phyloP scores from a whole-genome alignment of 1,284 basidiomycete genomes.

The Leccinum griseonigrum region DNA sequence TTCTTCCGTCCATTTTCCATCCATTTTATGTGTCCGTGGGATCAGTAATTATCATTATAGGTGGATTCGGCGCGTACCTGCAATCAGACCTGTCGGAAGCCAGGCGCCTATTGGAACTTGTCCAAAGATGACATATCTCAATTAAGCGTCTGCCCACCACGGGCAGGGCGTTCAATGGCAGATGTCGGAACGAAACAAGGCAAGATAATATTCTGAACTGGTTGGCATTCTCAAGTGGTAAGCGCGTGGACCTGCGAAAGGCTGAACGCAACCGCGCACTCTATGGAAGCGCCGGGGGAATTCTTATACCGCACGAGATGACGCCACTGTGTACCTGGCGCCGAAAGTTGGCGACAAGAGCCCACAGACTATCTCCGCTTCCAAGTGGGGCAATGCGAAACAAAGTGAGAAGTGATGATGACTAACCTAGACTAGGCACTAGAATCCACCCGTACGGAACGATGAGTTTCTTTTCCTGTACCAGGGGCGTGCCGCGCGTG shows the following conservation, averaged over 20 bases:
- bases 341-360: neutral
- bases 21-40: neutral
- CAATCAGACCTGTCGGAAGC: neutral
- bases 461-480: neutral
- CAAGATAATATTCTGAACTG: neutral
- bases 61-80: neutral
- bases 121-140: neutral
- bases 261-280: neutral
- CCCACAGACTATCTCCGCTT: neutral
- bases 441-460: neutral
- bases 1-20: neutral
- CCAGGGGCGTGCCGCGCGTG: neutral
- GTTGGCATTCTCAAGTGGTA: conserved; percentile 5
- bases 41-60: neutral
- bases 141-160: neutral
- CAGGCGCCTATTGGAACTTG: neutral
- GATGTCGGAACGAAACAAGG: neutral
- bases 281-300: neutral
- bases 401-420: neutral
- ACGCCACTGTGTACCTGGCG: neutral
- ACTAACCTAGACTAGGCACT: neutral
- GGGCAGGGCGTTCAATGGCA: neutral
- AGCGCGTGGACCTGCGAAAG: neutral
- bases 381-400: neutral
- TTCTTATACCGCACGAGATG: neutral